These are phyloP conservation scores for Quercus mongolica DNA, from an alignment of 306 rosid genomes.

Conservation along the genomic window DNA sequence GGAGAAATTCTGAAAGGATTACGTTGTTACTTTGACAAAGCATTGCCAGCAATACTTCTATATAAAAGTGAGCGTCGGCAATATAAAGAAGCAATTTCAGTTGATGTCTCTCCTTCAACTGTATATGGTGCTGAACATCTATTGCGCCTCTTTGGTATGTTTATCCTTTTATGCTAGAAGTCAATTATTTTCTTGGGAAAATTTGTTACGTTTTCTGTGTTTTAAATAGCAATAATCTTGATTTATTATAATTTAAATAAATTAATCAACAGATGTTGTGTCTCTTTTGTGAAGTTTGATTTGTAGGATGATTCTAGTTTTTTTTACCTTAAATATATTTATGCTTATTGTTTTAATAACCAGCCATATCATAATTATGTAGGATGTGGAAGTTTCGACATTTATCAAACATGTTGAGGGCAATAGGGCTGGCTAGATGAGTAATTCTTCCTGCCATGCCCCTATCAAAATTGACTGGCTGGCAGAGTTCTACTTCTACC, in stretches of 20 bases:
- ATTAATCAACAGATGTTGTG: too few species aligned
- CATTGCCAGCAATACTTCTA: conserved; percentile 69
- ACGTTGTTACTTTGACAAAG: conserved; percentile 6
- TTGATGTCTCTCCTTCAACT: conserved; percentile 54
- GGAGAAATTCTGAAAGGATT: too few species aligned
- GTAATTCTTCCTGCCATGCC: neutral
- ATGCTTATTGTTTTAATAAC: neutral
- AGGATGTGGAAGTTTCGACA: neutral
- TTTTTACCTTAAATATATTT: neutral
- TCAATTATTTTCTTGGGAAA: neutral
- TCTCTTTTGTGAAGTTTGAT: too few species aligned
- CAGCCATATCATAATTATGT: neutral
- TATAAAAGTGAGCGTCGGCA: conserved; percentile 81
- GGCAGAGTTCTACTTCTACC: too few species aligned
- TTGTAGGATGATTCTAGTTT: too few species aligned
- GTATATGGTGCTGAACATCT: conserved; percentile 93
- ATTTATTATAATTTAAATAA: neutral
- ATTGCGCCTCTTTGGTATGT: conserved; percentile 82
- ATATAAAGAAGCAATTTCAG: conserved; percentile 51
- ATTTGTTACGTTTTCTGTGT: neutral
- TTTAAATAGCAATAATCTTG: neutral
- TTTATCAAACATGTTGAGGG: neutral
- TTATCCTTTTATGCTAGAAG: neutral
- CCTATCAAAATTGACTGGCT: neutral
- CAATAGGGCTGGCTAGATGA: neutral